Base-by-base conservation (phyloP, 352 stramenopile species). In the Globisporangium viniferum region DNA sequence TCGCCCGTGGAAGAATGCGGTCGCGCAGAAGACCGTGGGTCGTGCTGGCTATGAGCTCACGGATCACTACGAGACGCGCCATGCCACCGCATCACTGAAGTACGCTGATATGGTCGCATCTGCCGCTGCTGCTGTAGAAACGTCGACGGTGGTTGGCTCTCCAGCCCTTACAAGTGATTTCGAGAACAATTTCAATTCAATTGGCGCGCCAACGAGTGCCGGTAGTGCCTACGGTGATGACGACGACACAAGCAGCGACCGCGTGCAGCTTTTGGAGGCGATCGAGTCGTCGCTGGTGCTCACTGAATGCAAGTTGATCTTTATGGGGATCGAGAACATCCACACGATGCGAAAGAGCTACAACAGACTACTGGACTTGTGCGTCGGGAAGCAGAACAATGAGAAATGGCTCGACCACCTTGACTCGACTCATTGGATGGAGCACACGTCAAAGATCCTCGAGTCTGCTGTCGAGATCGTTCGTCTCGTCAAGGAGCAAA, bases 261-360 rank as follows among this genome's bases (percentile, higher is more conserved):
- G 33, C n/a, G 53, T 60, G 24, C 72, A 84, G 29, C 41, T 78
- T 31, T n/a, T 82, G 20, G 80, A 86, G 53, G 64, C 76, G 44
- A 81, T 78, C 44, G 76, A 80, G 27, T 76, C 80, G 8, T 83
- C 84, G 9, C 62, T 91, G 1, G 84, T 93, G 29, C 68, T 93
- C 20, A 94, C 84, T 5, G 86, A 93, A 66, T 95, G 88, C 57
- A 92, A 86, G 44, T 63, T 98, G 18, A 84, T 93, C 36, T 97
- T 96, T 51, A 94, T 97, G 78, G 88, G 89, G 24, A 97, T 98
- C 39, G 86, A 94, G 39, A 98, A 98, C 74, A 98, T 98, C 63
- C 93, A 98, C 73, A 84, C 78, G 8, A 94, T 98, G 84, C 88
- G 93, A 10, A 91, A 95, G 57, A 88, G 80, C 61, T 93, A 97